Evolutionary conservation across 192 early-diverging fungal species (phyloP).

Genomic region (Rhizophagus clarus): DNA sequence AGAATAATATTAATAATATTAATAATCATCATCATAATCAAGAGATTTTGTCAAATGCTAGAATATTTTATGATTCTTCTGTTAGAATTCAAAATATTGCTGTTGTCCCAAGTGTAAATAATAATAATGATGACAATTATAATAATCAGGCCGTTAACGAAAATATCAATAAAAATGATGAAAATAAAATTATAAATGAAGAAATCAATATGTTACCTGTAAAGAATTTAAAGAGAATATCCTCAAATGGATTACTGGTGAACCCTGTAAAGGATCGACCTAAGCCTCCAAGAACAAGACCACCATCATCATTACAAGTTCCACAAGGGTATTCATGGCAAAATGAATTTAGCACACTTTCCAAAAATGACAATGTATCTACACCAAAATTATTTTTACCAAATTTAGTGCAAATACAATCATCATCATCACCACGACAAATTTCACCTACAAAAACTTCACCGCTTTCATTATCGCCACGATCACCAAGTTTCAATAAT

Average conservation of each 20-base stretch:
- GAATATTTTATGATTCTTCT: neutral
- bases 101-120: too few species aligned
- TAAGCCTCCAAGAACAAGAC: neutral
- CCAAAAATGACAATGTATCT: neutral
- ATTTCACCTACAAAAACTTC: neutral
- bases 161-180: neutral
- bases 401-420: neutral
- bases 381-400: neutral
- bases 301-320: constrained; percentile 4
- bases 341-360: neutral
- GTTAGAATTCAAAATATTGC: neutral
- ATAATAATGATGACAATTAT: too few species aligned
- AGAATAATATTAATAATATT: neutral
- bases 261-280: constrained; percentile 24
- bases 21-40: neutral
- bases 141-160: too few species aligned
- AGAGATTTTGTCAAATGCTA: neutral
- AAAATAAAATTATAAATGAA: neutral
- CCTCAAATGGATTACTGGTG: neutral
- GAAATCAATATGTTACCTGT: neutral
- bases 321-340: neutral
- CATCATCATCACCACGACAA: neutral
- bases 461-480: neutral
- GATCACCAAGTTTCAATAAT: neutral
- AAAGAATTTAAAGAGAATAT: neutral